A percentile compares a stretch with the other conserved stretches of the same genome.
Conservation (phyloP, 129 eudicot genomes). For the Artemisia tridentata region DNA sequence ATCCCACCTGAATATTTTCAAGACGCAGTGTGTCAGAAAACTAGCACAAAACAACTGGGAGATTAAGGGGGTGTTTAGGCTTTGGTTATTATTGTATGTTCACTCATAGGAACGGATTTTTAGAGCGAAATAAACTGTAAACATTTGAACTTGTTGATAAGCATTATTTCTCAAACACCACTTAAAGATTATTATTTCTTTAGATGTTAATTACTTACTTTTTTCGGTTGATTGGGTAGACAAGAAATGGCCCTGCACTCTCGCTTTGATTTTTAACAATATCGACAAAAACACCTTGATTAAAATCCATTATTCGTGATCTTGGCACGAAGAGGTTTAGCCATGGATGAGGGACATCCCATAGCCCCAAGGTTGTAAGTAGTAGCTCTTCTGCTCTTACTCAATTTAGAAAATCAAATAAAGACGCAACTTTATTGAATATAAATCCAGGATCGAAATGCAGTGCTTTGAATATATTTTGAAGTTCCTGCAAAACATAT, state of each 20-base stretch:
- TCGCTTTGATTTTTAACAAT: conserved; percentile 32
- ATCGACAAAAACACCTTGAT: conserved; percentile 40
- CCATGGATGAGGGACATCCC: conserved; percentile 54
- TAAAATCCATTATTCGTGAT: conserved; percentile 40
- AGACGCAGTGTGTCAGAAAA: background rate
- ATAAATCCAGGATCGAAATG: conserved; percentile 30
- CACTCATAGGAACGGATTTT: no score
- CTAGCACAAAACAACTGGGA: background rate
- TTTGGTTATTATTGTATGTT: no score
- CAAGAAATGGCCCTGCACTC: conserved; percentile 37
- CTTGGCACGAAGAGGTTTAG: conserved; percentile 46
- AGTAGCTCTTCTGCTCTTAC: conserved; percentile 35
- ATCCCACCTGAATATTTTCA: conserved; percentile 39
- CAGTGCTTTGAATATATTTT: conserved; percentile 24
- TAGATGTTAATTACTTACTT: conserved; percentile 26
- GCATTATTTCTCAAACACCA: no score
- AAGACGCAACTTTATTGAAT: conserved; percentile 34
- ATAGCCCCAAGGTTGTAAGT: conserved; percentile 35
- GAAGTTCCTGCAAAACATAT: conserved; percentile 32
- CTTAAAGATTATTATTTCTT: background rate
- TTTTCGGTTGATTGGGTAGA: conserved; percentile 43
- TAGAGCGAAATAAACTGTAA: no score
- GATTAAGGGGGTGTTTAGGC: background rate
- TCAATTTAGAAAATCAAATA: conserved; percentile 38
- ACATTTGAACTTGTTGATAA: no score